Evolutionary conservation across 2,329 filamentous ascomycete species (phyloP), one percentile per base, ranked within the genome.

Genomic region (Keithomyces neogunnii): DNA sequence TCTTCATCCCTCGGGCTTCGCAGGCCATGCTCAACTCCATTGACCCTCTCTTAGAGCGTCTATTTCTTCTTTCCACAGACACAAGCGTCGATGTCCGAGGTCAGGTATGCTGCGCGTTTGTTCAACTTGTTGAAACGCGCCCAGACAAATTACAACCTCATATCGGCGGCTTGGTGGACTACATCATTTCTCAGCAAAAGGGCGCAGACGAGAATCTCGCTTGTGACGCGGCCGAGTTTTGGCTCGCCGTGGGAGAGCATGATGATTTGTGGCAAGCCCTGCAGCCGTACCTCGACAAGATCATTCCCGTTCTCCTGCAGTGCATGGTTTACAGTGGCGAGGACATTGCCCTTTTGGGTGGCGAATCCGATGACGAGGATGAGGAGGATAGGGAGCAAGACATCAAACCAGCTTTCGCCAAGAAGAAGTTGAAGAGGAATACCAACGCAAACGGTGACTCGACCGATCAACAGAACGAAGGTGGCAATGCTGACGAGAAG

Each of bases 291-390:
- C 80, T 97, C 51, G 70, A 80, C 57, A 88, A 88, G 66, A 92
- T 97, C 56, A 86, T 99, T 32, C 93, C 93, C 0, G 87, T 96
- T 1, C 73, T 99, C 48, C 78, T 99, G 6, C 84, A 93, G 58
- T 95, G 89, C 65, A 99, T 99, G 92, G 84, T 97, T 1, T 99
- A 97, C 67, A 88, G 87, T 61, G 89, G 93, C 56, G 93, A 99
- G 59, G 93, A 97, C 58, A 93, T 96, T 59, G 78, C 88, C 35
- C 76, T 90, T 48, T 74, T 97, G 6, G 90, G 91, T 55, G 87
- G 84, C 8, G 89, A 89, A 55, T 88, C 86, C 26, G 86, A 92
- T 58, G 91, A 97, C 65, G 93, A 93, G 43, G 90, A 97, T 13
- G 80, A 89, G 55, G 92, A 99, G 45, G 93, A 99, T 66, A 83